Evolutionary conservation across 148 eudicot species (phyloP).

Genomic region (Persicaria tinctoria): DNA sequence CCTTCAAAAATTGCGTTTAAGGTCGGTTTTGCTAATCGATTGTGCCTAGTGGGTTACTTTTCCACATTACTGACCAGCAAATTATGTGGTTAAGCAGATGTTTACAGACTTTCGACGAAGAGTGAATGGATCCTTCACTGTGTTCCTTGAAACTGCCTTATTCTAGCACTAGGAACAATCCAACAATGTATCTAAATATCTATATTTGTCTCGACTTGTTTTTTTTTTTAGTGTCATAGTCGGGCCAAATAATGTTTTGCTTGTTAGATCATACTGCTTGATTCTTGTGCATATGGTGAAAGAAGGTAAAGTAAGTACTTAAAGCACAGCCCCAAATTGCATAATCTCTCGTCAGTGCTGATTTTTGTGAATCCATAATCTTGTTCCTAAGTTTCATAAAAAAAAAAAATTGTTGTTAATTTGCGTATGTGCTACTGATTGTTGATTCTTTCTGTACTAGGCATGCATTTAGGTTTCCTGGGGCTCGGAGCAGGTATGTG

Average conservation of each 20-base stretch:
- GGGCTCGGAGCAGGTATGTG: conserved; percentile 73
- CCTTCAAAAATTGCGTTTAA: too few relatives aligned
- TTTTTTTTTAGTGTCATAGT: neutral
- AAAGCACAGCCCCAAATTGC: neutral
- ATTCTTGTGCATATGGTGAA: neutral
- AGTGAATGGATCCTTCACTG: neutral
- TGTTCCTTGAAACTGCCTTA: neutral
- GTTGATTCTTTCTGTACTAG: conserved; percentile 20
- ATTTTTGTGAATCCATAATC: neutral
- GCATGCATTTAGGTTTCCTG: conserved; percentile 57
- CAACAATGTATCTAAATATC: neutral
- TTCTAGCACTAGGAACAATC: neutral
- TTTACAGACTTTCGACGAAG: neutral
- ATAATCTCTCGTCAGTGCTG: neutral
- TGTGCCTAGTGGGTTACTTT: too few relatives aligned
- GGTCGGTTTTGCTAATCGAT: too few relatives aligned
- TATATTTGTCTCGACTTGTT: neutral
- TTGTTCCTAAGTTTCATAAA: neutral
- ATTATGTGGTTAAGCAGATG: neutral
- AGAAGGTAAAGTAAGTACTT: neutral
- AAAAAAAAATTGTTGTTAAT: neutral
- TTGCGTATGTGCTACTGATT: neutral
- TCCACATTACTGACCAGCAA: neutral
- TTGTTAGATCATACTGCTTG: neutral
- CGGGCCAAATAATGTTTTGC: neutral